Percentiles rank a stretch among this genome's conserved stretches.
These are phyloP conservation scores for Botrytis paeoniae DNA, from an alignment of 2,329 filamentous ascomycete genomes.

Conservation along the genomic window DNA sequence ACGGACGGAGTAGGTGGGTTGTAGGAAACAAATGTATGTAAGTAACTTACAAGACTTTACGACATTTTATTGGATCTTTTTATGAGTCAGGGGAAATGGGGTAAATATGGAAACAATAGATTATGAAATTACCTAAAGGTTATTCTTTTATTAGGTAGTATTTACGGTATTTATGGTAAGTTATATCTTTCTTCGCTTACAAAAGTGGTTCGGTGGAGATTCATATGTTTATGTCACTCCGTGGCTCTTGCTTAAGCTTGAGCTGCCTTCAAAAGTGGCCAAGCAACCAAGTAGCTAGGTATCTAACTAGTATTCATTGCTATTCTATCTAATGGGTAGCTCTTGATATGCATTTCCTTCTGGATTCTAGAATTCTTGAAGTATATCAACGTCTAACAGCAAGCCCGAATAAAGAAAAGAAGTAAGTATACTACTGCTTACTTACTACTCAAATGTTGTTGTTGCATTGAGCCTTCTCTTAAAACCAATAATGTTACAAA, in stretches of 20 bases:
- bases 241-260: conserved; percentile 11
- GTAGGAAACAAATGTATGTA: neutral
- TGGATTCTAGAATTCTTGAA: neutral
- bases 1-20: neutral
- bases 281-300: neutral
- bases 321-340: neutral
- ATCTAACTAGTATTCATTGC: neutral
- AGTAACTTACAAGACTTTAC: neutral
- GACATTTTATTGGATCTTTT: neutral
- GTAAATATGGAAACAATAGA: neutral
- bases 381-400: neutral
- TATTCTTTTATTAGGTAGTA: neutral
- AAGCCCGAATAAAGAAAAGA: neutral
- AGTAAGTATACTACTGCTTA: neutral
- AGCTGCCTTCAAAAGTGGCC: neutral
- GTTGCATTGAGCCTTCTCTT: neutral
- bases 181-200: conserved; percentile 1
- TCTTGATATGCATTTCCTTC: neutral
- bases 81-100: neutral
- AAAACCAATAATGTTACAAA: neutral
- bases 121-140: neutral
- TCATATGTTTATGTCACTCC: neutral
- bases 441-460: neutral
- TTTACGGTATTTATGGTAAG: neutral
- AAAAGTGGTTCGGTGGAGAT: conserved; percentile 2